Evolutionary conservation across 2,329 filamentous ascomycete genomes (phyloP).

Genomic region (Diaporthe destruens): DNA sequence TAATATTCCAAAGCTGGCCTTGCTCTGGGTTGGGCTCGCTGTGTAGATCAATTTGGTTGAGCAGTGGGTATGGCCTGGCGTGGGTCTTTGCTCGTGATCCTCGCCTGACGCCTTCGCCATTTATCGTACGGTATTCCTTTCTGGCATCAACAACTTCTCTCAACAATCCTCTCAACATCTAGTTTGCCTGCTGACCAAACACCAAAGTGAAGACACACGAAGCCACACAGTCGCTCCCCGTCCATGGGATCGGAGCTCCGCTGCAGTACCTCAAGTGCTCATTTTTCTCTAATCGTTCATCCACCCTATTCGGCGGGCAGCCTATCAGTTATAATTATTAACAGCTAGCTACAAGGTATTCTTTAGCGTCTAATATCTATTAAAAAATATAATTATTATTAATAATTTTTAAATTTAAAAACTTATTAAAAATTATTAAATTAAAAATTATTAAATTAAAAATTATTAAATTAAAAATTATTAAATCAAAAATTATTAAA

Average conservation of each 20-base stretch:
- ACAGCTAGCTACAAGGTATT: background rate
- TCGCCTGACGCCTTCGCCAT: background rate
- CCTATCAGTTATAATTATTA: fast-evolving
- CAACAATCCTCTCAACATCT: background rate
- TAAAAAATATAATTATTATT: no score
- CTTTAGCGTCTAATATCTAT: background rate
- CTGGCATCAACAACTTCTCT: background rate
- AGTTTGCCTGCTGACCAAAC: background rate
- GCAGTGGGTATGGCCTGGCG: background rate
- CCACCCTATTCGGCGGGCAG: background rate
- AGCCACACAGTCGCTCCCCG: background rate
- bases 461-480: no score
- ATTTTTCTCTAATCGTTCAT: background rate
- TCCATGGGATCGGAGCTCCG: no score
- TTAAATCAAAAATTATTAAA: no score
- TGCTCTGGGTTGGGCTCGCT: background rate
- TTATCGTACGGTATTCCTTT: background rate
- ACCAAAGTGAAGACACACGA: background rate
- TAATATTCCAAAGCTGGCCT: no score
- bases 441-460: no score
- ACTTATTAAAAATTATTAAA: no score
- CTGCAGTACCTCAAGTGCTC: no score
- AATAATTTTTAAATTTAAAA: no score
- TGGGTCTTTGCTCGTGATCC: background rate
- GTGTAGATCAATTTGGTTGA: background rate